A percentile compares a stretch with the other conserved stretches of the same genome.
Conservation (phyloP, 2,329 filamentous ascomycete species). For the Lachnellula suecica region DNA sequence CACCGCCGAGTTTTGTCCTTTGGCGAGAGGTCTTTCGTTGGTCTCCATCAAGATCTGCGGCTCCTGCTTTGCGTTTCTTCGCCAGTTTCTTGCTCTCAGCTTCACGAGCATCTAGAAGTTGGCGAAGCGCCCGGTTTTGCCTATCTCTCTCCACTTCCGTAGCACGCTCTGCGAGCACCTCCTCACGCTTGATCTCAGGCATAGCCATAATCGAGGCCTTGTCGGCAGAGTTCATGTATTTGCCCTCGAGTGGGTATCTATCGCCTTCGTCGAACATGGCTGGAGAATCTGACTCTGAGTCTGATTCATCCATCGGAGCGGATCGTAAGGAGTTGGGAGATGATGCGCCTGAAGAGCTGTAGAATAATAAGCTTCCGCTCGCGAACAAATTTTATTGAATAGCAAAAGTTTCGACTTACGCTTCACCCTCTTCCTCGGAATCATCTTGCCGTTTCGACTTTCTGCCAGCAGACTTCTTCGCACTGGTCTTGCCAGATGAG, state of each 20-base stretch:
- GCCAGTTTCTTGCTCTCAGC: conserved; percentile 55
- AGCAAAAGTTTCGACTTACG: conserved; percentile 56
- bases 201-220: conserved; percentile 79
- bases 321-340: conserved; percentile 76
- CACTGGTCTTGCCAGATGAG: conserved; percentile 37
- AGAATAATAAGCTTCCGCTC: conserved; percentile 8
- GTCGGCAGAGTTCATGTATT: conserved; percentile 72
- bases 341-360: conserved; percentile 67
- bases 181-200: conserved; percentile 88
- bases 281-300: conserved; percentile 68
- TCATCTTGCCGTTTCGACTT: conserved; percentile 51
- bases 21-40: conserved; percentile 73
- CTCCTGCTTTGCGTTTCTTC: conserved; percentile 76
- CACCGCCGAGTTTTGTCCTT: conserved; percentile 64
- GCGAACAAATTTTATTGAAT: conserved; percentile 5
- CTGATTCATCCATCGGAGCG: conserved; percentile 86
- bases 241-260: conserved; percentile 83
- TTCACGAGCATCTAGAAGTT: conserved; percentile 68
- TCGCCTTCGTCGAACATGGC: conserved; percentile 53
- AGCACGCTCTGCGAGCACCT: conserved; percentile 83
- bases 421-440: conserved; percentile 78
- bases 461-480: conserved; percentile 50
- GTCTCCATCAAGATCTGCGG: conserved; percentile 75
- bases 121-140: conserved; percentile 79
- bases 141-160: conserved; percentile 78